A percentile compares a stretch with the other conserved stretches of the same genome.
Conservation (phyloP, 805 yeast genomes). For the Blastobotrys parvus region DNA sequence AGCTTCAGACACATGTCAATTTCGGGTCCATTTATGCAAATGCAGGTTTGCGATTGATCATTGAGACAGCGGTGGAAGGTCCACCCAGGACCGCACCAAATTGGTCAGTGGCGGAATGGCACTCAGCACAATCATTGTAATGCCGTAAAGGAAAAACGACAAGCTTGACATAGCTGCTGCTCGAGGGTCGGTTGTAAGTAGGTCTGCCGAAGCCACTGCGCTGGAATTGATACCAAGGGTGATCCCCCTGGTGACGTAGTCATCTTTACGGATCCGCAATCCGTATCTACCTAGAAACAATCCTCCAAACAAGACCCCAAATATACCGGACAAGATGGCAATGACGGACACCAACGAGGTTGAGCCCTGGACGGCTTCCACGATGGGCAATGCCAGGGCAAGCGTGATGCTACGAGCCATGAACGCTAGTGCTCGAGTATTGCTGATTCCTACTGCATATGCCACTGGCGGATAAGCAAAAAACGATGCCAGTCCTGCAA, state of each 20-base stretch:
- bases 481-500: slow-evolving; percentile 49
- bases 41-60: neutral
- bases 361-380: slow-evolving; percentile 58
- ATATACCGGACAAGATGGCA: slow-evolving; percentile 66
- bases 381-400: slow-evolving; percentile 71
- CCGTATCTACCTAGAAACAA: slow-evolving; percentile 35
- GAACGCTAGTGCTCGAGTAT: slow-evolving; percentile 59
- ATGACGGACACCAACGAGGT: slow-evolving; percentile 68
- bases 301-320: slow-evolving; percentile 64
- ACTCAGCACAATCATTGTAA: slow-evolving; percentile 60
- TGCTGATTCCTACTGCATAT: slow-evolving; percentile 52
- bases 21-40: neutral
- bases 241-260: slow-evolving; percentile 68
- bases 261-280: slow-evolving; percentile 48
- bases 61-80: slow-evolving; percentile 4
- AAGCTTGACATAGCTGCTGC: slow-evolving; percentile 74
- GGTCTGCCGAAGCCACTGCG: slow-evolving; percentile 74
- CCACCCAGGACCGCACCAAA: slow-evolving; percentile 30
- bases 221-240: slow-evolving; percentile 73
- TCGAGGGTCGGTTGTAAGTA: slow-evolving; percentile 60
- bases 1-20: too few relatives aligned
- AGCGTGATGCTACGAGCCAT: slow-evolving; percentile 73
- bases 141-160: slow-evolving; percentile 65
- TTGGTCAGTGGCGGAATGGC: slow-evolving; percentile 49
- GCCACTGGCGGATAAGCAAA: slow-evolving; percentile 66